Evolutionary conservation across 495 filamentous ascomycete genomes (phyloP).

Genomic region (Neurospora terricola): DNA sequence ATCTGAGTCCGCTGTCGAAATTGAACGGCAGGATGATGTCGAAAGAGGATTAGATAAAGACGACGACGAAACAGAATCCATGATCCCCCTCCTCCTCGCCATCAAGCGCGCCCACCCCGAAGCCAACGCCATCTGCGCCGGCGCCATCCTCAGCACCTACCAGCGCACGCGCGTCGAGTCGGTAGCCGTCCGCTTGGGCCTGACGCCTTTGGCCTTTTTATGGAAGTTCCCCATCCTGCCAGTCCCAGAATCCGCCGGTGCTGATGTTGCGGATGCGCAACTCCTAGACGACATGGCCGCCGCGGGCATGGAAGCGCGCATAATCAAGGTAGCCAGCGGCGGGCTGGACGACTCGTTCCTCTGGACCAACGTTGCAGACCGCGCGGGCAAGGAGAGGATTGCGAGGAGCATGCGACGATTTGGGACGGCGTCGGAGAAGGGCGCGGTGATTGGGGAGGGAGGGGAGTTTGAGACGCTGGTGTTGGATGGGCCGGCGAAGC

Average conservation of each 20-base stretch:
- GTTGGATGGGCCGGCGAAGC: conserved; percentile 58
- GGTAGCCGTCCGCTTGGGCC: conserved; percentile 64
- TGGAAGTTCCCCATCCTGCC: conserved; percentile 85
- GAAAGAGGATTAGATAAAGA: too few relatives aligned
- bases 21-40: neutral
- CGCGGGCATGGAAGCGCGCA: conserved; percentile 66
- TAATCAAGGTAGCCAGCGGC: conserved; percentile 90
- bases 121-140: conserved; percentile 76
- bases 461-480: conserved; percentile 96
- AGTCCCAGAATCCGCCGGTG: neutral
- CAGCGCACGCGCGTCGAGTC: conserved; percentile 91
- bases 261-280: conserved; percentile 24
- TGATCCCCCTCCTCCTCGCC: conserved; percentile 59
- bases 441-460: conserved; percentile 79
- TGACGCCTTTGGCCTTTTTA: conserved; percentile 73
- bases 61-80: conserved; percentile 77
- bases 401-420: conserved; percentile 59
- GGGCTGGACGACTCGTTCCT: conserved; percentile 74
- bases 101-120: conserved; percentile 58
- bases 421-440: conserved; percentile 44
- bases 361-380: conserved; percentile 67
- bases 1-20: neutral
- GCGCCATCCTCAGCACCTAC: conserved; percentile 89
- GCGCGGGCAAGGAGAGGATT: conserved; percentile 41
- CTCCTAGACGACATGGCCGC: conserved; percentile 75